Evolutionary conservation across 805 yeast species (phyloP).

Genomic region (Zygoascus tannicola): DNA sequence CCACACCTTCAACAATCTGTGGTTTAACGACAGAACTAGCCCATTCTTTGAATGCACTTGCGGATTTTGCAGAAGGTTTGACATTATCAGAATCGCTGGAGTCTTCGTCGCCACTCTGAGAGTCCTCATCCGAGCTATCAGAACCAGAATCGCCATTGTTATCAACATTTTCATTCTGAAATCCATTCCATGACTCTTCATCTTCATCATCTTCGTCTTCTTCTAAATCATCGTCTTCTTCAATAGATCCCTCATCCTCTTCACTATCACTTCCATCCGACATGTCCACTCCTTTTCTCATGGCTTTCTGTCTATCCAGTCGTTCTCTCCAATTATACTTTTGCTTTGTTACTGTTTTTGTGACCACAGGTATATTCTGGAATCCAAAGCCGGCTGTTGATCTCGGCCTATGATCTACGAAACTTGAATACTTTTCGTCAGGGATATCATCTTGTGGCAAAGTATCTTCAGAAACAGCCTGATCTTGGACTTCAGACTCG

Average conservation of each 20-base stretch:
- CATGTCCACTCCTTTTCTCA: constrained; percentile 27
- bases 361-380: constrained; percentile 17
- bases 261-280: constrained; percentile 14
- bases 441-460: constrained; percentile 9
- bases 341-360: constrained; percentile 25
- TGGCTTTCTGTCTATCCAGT: constrained; percentile 35
- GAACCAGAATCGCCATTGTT: constrained; percentile 10
- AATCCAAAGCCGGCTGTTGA: constrained; percentile 53
- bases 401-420: constrained; percentile 64
- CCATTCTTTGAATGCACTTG: constrained; percentile 76
- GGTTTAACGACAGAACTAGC: constrained; percentile 64
- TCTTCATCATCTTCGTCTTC: constrained; percentile 5
- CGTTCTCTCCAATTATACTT: constrained; percentile 69
- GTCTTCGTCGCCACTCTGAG: constrained; percentile 9
- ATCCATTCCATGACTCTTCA: constrained; percentile 9
- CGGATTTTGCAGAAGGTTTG: constrained; percentile 38
- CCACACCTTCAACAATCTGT: constrained; percentile 48
- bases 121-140: constrained; percentile 25
- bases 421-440: constrained; percentile 32
- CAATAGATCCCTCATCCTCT: constrained; percentile 11
- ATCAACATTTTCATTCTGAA: constrained; percentile 23
- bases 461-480: constrained; percentile 21
- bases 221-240: constrained; percentile 11
- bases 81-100: constrained; percentile 26
- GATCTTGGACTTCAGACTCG: neutral